Conservation (phyloP, 23 red algal genomes). For the Cyanidioschyzon merolae region DNA sequence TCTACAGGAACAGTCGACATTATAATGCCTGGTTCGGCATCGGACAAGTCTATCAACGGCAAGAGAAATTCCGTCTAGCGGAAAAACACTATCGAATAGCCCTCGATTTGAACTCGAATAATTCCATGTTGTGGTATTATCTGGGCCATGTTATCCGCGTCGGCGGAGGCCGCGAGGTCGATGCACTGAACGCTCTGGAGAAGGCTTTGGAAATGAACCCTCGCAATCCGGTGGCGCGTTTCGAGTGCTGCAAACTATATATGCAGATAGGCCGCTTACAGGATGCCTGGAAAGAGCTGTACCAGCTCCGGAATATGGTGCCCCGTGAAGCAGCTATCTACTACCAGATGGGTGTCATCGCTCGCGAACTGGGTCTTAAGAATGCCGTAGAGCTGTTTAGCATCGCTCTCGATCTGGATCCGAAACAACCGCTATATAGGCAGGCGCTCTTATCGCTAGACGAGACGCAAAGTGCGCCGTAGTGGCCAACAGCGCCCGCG, state of each 20-base stretch:
- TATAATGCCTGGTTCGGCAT: conserved; percentile 94
- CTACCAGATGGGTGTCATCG: conserved; percentile 64
- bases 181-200: conserved; percentile 55
- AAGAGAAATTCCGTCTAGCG: conserved; percentile 46
- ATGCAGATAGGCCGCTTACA: conserved; percentile 43
- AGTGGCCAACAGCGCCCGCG: too few species aligned
- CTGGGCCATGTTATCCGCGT: conserved; percentile 41
- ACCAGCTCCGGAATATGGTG: conserved; percentile 38
- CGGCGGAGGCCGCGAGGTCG: background rate
- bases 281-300: conserved; percentile 55
- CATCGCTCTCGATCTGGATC: conserved; percentile 77
- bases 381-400: conserved; percentile 44
- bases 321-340: conserved; percentile 74
- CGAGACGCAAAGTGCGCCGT: too few species aligned
- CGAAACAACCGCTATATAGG: conserved; percentile 63
- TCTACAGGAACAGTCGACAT: conserved; percentile 63
- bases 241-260: conserved; percentile 68
- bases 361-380: conserved; percentile 39
- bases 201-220: conserved; percentile 46
- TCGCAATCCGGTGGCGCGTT: conserved; percentile 61
- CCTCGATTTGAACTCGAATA: conserved; percentile 50
- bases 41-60: conserved; percentile 67
- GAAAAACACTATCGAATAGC: conserved; percentile 63
- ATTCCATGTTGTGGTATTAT: conserved; percentile 73
- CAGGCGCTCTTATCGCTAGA: background rate